Evolutionary conservation across 176 grass and related monocot genomes (phyloP).

Genomic region (Oryza nivara): DNA sequence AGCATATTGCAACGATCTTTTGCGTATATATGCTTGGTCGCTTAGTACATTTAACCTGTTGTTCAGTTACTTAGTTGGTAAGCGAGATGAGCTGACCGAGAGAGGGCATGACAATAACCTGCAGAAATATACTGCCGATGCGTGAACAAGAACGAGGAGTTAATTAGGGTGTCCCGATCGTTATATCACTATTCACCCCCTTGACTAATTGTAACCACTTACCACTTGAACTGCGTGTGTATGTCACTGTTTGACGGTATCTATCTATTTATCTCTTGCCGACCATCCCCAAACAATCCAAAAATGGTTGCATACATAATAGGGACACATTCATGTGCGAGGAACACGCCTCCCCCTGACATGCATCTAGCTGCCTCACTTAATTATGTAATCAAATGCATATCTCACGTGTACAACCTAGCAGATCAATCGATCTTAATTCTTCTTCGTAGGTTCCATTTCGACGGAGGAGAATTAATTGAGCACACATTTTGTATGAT

Average conservation of each 20-base stretch:
- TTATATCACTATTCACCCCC: too few species aligned
- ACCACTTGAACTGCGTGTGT: not conserved
- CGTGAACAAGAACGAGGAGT: not conserved
- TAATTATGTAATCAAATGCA: not conserved
- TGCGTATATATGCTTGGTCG: not conserved
- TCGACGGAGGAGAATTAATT: too few species aligned
- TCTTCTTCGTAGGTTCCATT: too few species aligned
- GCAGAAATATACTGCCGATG: not conserved
- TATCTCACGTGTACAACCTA: too few species aligned
- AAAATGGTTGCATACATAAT: slow-evolving; percentile 12
- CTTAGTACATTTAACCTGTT: not conserved
- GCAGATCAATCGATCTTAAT: too few species aligned
- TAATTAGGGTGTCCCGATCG: not conserved
- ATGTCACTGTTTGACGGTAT: not conserved
- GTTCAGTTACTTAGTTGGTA: not conserved
- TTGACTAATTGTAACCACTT: not conserved
- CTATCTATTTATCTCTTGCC: slow-evolving; percentile 28
- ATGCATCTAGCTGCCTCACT: not conserved
- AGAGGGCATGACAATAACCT: not conserved
- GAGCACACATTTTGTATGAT: too few species aligned
- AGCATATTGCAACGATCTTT: not conserved
- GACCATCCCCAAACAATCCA: slow-evolving; percentile 25
- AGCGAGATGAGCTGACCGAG: not conserved
- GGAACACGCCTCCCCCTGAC: not conserved
- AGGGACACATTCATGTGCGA: not conserved